These are phyloP conservation scores for Blastobotrys attinorum DNA, from an alignment of 805 yeast species.

Conservation along the genomic window DNA sequence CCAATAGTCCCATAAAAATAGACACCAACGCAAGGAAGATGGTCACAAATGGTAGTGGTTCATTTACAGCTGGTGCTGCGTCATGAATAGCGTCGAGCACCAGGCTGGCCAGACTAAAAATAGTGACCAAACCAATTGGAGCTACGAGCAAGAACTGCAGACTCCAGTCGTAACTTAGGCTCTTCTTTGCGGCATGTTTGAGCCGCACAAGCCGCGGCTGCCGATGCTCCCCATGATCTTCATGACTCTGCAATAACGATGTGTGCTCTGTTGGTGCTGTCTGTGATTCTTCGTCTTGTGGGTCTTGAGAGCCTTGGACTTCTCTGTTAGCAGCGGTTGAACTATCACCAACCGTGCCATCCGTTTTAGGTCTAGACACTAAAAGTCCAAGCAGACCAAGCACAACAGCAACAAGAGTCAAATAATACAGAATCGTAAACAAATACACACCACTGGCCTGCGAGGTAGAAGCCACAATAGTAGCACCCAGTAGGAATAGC, in stretches of 20 bases:
- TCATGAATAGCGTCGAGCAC: constrained; percentile 59
- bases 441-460: constrained; percentile 43
- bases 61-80: constrained; percentile 58
- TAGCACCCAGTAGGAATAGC: constrained; percentile 44
- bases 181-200: not conserved
- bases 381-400: constrained; percentile 40
- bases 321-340: no score
- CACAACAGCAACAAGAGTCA: constrained; percentile 33
- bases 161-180: constrained; percentile 65
- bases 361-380: constrained; percentile 14
- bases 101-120: constrained; percentile 49
- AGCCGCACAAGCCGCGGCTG: not conserved
- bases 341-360: not conserved
- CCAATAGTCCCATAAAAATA: constrained; percentile 37
- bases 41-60: constrained; percentile 36
- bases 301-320: constrained; percentile 11
- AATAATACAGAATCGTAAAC: constrained; percentile 31
- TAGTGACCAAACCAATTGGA: constrained; percentile 51
- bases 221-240: not conserved
- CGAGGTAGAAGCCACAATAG: constrained; percentile 40
- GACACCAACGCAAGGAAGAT: constrained; percentile 30
- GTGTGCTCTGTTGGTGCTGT: not conserved
- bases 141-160: constrained; percentile 61
- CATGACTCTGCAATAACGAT: not conserved
- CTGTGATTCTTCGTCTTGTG: constrained; percentile 3